Conservation (phyloP, 2,329 filamentous ascomycete species). For the Lachnellula subtilissima region DNA sequence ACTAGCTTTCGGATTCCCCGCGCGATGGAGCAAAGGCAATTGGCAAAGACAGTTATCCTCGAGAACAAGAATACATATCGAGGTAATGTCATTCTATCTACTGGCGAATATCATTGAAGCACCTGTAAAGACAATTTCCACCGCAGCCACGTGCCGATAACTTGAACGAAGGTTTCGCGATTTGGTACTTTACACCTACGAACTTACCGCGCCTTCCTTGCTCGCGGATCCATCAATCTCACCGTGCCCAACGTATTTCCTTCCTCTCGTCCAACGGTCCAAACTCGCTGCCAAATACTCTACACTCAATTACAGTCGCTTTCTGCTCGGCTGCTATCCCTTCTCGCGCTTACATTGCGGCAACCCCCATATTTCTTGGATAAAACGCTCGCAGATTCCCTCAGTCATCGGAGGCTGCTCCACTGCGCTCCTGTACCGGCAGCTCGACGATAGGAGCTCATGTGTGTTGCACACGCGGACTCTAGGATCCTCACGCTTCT, state of each 20-base stretch:
- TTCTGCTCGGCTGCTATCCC: slow-evolving; percentile 34
- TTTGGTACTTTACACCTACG: slow-evolving; percentile 32
- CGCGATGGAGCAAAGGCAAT: slow-evolving; percentile 34
- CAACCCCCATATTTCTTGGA: slow-evolving; percentile 38
- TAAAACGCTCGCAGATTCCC: slow-evolving; percentile 36
- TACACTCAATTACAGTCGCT: slow-evolving; percentile 38
- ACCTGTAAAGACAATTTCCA: slow-evolving; percentile 38
- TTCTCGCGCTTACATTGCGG: slow-evolving; percentile 37
- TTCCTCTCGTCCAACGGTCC: slow-evolving; percentile 16
- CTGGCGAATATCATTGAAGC: neutral
- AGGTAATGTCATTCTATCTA: slow-evolving; percentile 26
- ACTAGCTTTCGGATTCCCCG: slow-evolving; percentile 17
- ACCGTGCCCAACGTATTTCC: slow-evolving; percentile 41
- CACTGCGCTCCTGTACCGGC: slow-evolving; percentile 37
- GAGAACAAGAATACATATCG: slow-evolving; percentile 41
- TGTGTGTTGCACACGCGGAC: slow-evolving; percentile 39
- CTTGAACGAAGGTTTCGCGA: slow-evolving; percentile 43
- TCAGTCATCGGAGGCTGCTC: slow-evolving; percentile 41
- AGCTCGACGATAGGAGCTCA: slow-evolving; percentile 23
- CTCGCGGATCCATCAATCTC: slow-evolving; percentile 31
- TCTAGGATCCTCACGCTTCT: slow-evolving; percentile 44
- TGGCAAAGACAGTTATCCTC: slow-evolving; percentile 39
- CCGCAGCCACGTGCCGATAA: slow-evolving; percentile 37
- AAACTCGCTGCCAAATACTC: slow-evolving; percentile 32
- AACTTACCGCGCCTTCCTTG: slow-evolving; percentile 9